Evolutionary conservation across 768 basidiomycete genomes (phyloP).

Genomic region (Phlegmacium glaucopus): DNA sequence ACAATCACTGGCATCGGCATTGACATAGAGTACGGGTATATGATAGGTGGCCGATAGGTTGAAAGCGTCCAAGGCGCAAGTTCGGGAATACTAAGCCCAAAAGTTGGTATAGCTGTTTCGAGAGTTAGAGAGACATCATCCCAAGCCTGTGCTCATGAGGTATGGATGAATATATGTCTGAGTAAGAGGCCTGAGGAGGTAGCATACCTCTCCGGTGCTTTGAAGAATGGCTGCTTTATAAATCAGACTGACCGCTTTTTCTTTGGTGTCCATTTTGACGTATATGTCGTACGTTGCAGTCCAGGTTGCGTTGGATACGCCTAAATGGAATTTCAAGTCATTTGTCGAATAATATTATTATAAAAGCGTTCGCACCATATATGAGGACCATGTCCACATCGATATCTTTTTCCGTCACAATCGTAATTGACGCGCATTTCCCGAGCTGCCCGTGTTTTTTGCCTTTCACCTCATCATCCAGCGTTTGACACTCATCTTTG

Average conservation of each 20-base stretch:
- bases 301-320: conserved; percentile 26
- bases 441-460: conserved; percentile 10
- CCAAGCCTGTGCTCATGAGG: conserved; percentile 22
- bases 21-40: background rate
- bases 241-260: conserved; percentile 26
- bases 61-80: conserved; percentile 31
- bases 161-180: background rate
- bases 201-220: conserved; percentile 33
- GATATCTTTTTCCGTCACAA: conserved; percentile 23
- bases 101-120: conserved; percentile 33
- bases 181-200: background rate
- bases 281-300: conserved; percentile 35
- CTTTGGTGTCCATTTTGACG: conserved; percentile 27
- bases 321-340: conserved; percentile 1
- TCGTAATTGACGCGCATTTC: conserved; percentile 19
- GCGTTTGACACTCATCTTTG: conserved; percentile 11
- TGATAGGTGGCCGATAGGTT: conserved; percentile 7
- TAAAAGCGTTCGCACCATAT: conserved; percentile 22
- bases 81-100: conserved; percentile 27
- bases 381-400: conserved; percentile 28
- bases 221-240: conserved; percentile 34
- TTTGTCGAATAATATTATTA: background rate
- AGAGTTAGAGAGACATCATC: conserved; percentile 28
- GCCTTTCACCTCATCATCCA: conserved; percentile 2
- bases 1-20: conserved; percentile 15